Evolutionary conservation across 78 protist genomes (phyloP), one percentile per base, ranked within the genome.

Genomic region (Acrasis kona): DNA sequence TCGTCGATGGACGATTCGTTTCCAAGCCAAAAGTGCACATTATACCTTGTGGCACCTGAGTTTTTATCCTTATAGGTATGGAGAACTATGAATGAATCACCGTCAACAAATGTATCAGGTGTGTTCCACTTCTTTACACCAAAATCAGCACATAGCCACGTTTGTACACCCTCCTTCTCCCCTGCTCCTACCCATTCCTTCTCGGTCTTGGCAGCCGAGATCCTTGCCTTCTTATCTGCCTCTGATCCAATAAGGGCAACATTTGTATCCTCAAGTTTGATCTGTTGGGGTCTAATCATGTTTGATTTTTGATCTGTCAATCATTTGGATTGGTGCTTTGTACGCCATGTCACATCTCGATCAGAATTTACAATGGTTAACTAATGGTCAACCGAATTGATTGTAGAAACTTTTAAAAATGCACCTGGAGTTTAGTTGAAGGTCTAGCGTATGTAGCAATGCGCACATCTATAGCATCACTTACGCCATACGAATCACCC

Each of bases 1-100:
- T 88, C 92, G 70, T 88, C 92, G 39, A 34, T 72, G 2, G 92
- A 66, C 4, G 92, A 77, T 67, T 79, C 72, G 5, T 19, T 29
- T 8, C 94, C 94, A 27, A 90, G 76, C 88, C 94, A 90, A 74
- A 89, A 90, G 77, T 75, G 35, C 0, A 68, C 29, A 64, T 83
- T 72, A 32, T 39, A 38, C 28, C 9, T 41, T 8, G 70, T 72
- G 5, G 82, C 39, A 19, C 65, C 74, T 5, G 82, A 39, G n/a
- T 41, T 19, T 29, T 3, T 69, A 61, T 38, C 0, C 79, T 77
- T 80, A 57, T 65, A 35, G 36, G 89, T 79, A 65, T 84, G 1
- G 67, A 91, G 83, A 19, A 91, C 68, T 74, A 91, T 80, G 90
- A 87, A 91, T 5, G 78, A 10, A 41, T 88, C 92, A 37, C 93